Percentiles rank a stretch among this genome's conserved stretches.
phyloP scores from a whole-genome alignment of 129 eudicot species.

The Pulicaria dysenterica region DNA sequence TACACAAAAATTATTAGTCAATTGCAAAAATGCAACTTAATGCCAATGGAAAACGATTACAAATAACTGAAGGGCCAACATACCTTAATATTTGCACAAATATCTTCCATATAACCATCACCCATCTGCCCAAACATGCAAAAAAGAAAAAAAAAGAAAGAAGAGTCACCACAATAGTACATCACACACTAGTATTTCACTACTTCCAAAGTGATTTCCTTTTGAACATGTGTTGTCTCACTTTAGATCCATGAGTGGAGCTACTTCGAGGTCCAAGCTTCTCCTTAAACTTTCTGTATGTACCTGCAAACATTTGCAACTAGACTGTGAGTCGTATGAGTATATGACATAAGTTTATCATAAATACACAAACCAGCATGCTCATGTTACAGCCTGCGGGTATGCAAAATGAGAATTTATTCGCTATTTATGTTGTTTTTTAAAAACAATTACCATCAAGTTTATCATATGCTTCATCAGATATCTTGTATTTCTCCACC shows the following conservation, averaged over 20 bases:
- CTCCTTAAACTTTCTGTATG: constrained; percentile 86
- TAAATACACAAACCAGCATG: background rate
- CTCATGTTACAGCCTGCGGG: background rate
- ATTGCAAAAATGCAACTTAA: background rate
- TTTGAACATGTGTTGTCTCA: constrained; percentile 30
- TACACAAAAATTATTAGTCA: too few species aligned
- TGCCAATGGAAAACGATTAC: constrained; percentile 2
- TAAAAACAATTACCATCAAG: constrained; percentile 65
- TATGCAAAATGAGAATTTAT: constrained; percentile 15
- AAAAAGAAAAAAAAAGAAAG: constrained; percentile 1
- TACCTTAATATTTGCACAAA: constrained; percentile 80
- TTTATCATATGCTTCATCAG: constrained; percentile 91
- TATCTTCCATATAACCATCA: constrained; percentile 74
- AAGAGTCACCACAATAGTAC: constrained; percentile 27
- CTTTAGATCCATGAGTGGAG: constrained; percentile 55
- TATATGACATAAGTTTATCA: constrained; percentile 8
- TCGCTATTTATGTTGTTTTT: background rate
- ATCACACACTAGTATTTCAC: constrained; percentile 2
- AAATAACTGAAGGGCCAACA: constrained; percentile 22
- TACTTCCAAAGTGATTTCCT: background rate
- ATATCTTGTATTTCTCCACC: constrained; percentile 86
- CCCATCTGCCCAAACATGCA: constrained; percentile 48
- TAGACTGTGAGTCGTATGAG: background rate
- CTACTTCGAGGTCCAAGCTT: constrained; percentile 60
- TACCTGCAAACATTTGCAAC: constrained; percentile 55